Evolutionary conservation across 169 alveolate species (phyloP), one percentile per base, ranked within the genome.

Genomic region (Plasmodium vivax): DNA sequence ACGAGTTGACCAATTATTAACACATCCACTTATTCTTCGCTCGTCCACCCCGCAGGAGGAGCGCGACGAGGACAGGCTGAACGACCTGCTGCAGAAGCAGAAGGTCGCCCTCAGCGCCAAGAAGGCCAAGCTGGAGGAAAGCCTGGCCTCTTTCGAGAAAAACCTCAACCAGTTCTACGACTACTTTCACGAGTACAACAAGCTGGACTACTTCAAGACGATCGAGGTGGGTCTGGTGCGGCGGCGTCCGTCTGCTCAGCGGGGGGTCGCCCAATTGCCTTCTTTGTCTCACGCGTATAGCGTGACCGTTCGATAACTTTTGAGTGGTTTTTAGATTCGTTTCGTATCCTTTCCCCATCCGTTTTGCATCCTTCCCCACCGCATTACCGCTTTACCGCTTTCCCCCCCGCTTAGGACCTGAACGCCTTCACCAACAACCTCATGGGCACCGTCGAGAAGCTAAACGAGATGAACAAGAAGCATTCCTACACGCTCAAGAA

Each of bases 101-200:
- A 90, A 71, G 27, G 81, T 34, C 5, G 23, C 36, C 71, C 54
- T 90, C 10, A 32, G 34, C 74, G 41, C 30, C 23, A 90, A 81
- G 83, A 90, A 90, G 68, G 56, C 23, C 62, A 90, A 90, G 30
- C 43, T 81, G 54, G 91, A 90, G 54, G 94, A 90, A 68, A 90
- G 34, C 27, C 16, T 90, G 3, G n/a, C 91, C 7, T 36, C 30
- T 16, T 82, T 90, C 51, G 94, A 90, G 51, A 79, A 62, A 72
- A 87, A 81, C 38, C 71, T 90, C 23, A 82, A 90, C 38, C 73
- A 79, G 30, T 90, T 90, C 74, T 82, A 90, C 71, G 80, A 90
- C 32, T 58, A 90, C 19, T 90, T 62, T 34, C 94, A 90, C 16
- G 94, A 90, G 77, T 90, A 90, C 38, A 90, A 38, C 54, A 90